phyloP scores from a whole-genome alignment of 2,329 filamentous ascomycete genomes.

The Elsinoe australis region DNA sequence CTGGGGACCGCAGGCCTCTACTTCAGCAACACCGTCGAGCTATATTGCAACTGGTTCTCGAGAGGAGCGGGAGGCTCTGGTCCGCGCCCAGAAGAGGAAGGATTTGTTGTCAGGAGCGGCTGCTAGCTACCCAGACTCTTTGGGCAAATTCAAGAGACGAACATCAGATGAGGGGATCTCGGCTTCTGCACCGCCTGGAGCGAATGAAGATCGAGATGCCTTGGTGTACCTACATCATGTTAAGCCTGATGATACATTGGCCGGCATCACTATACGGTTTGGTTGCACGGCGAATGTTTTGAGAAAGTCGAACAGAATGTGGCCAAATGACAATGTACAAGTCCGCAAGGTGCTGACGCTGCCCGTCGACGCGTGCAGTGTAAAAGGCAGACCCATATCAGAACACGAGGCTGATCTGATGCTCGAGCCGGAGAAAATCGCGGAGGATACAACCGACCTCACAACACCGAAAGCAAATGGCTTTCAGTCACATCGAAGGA shows the following conservation, averaged over 20 bases:
- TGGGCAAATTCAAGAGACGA: constrained; percentile 53
- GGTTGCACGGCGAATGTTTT: constrained; percentile 77
- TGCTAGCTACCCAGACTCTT: constrained; percentile 37
- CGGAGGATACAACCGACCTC: constrained; percentile 16
- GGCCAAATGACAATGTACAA: constrained; percentile 89
- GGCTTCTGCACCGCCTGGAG: constrained; percentile 43
- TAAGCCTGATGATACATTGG: constrained; percentile 73
- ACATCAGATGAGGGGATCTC: constrained; percentile 56
- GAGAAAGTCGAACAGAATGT: constrained; percentile 82
- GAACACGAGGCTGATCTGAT: constrained; percentile 25
- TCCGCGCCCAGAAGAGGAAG: constrained; percentile 44
- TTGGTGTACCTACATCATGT: constrained; percentile 89
- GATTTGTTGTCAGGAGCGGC: constrained; percentile 37
- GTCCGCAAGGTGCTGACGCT: constrained; percentile 71
- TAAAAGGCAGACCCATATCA: constrained; percentile 60
- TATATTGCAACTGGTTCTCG: constrained; percentile 39
- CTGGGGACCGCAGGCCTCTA: constrained; percentile 40
- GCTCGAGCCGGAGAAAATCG: neutral
- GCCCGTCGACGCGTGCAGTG: constrained; percentile 80
- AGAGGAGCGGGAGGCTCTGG: constrained; percentile 40
- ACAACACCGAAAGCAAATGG: constrained; percentile 20
- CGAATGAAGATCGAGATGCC: constrained; percentile 62
- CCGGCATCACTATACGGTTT: constrained; percentile 83
- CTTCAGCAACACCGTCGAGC: constrained; percentile 29
- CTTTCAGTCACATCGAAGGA: constrained; percentile 8